Conservation (phyloP, 1,139 yeast species). For the Zhuliangozyma blackwelliae region DNA sequence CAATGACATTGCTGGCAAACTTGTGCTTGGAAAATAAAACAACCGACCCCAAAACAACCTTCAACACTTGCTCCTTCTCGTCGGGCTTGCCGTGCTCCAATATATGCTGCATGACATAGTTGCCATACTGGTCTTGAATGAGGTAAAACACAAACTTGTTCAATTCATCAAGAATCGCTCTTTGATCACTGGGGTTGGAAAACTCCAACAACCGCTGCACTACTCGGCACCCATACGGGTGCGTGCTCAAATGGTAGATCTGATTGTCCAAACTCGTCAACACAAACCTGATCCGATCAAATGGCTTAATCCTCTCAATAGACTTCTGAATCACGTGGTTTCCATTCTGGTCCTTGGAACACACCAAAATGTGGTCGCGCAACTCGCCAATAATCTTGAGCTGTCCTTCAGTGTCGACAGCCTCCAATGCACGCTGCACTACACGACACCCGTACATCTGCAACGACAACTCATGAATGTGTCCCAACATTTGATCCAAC, state of each 20-base stretch:
- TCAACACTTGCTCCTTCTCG: constrained; percentile 39
- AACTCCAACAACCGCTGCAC: constrained; percentile 87
- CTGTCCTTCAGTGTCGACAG: constrained; percentile 65
- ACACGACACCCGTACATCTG: constrained; percentile 99
- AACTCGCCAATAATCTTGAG: constrained; percentile 68
- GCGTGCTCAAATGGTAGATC: constrained; percentile 85
- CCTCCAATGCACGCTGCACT: constrained; percentile 89
- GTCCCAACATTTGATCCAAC: constrained; percentile 72
- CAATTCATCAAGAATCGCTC: constrained; percentile 63
- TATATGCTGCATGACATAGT: constrained; percentile 94
- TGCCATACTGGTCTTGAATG: constrained; percentile 95
- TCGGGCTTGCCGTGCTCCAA: constrained; percentile 69
- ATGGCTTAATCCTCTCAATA: constrained; percentile 73
- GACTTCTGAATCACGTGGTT: constrained; percentile 97
- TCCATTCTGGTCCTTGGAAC: constrained; percentile 96
- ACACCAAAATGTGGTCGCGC: constrained; percentile 61
- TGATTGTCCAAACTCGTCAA: constrained; percentile 72
- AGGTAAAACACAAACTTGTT: constrained; percentile 69
- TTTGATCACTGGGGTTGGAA: constrained; percentile 59
- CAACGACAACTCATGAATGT: constrained; percentile 68
- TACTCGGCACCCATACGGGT: constrained; percentile 96
- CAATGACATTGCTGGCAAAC: constrained; percentile 96
- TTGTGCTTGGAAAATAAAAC: constrained; percentile 88
- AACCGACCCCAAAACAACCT: constrained; percentile 51
- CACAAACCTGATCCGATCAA: constrained; percentile 65